Evolutionary conservation across 306 rosid genomes (phyloP).

Genomic region (Glycine tomentella): DNA sequence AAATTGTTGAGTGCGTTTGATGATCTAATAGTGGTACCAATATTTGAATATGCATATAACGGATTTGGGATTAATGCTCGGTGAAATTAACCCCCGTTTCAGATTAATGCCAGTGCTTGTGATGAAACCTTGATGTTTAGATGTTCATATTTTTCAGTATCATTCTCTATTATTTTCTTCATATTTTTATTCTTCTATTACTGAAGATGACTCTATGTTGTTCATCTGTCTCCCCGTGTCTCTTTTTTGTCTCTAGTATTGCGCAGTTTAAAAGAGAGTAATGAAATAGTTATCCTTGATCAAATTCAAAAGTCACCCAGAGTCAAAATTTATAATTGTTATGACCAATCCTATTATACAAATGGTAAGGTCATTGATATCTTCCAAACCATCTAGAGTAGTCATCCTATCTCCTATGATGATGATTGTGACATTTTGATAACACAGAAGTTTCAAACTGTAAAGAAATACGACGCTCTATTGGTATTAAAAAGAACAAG

Average conservation of each 20-base stretch:
- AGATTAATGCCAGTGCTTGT: neutral
- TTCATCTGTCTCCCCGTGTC: slow-evolving; percentile 16
- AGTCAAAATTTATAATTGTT: neutral
- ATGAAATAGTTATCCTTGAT: slow-evolving; percentile 5
- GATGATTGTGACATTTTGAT: slow-evolving; percentile 33
- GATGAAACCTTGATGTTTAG: no score
- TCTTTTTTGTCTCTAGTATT: slow-evolving; percentile 55
- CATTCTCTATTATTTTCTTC: no score
- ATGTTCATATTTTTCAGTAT: no score
- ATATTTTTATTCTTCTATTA: no score
- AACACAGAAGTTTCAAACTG: slow-evolving; percentile 6
- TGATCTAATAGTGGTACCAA: neutral
- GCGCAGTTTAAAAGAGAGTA: slow-evolving; percentile 66
- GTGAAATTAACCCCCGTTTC: neutral
- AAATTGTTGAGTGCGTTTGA: neutral
- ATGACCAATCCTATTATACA: neutral
- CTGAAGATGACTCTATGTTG: neutral
- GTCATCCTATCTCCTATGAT: neutral
- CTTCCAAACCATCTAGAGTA: slow-evolving; percentile 2
- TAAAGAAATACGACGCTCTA: slow-evolving; percentile 6
- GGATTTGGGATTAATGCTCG: neutral
- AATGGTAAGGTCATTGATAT: neutral
- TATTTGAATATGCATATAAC: neutral
- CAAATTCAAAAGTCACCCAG: neutral
- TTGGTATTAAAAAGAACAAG: no score